Base-by-base conservation (phyloP, 1,284 basidiomycete species). In the Grifola frondosa region DNA sequence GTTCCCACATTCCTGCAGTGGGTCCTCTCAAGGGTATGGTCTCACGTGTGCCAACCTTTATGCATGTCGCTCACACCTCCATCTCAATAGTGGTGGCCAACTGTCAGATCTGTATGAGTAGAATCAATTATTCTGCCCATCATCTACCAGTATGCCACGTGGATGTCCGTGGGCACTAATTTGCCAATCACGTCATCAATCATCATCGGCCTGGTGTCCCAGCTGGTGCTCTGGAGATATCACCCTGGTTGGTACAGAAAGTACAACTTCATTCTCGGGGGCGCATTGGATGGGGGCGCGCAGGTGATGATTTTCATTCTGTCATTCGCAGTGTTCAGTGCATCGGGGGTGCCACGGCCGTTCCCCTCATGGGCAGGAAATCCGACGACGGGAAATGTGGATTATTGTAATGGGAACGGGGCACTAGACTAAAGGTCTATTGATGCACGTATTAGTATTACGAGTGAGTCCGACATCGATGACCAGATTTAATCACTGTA, bases 191-290 rank as follows among this genome's bases (percentile, higher is more conserved):
- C 66, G 9, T 73, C 75, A 3, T 65, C 63, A 35, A 71, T 84
- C 53, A 60, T 80, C 25, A 70, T 81, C 32, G 82, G 80, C 0
- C 42, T 82, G 28, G 57, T 75, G 13, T 81, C 79, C 4, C 81
- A 84, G 54, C 57, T 77, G 3, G 82, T 75, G 73, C 56, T 82
- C n/a, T 65, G 81, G 39, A 68, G 64, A 33, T 74, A 77, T 44
- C 74, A 80, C 48, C 81, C 81, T 3, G 57, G 65, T 12, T 57
- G 69, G 71, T 82, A 78, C 61, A 63, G 72, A 56, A 78, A 81
- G 59, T 84, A 84, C 64, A 86, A 84, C 62, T 86, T 82, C 56
- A 72, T 88, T 42, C 64, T 85, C 1, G 80, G 79, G 29, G 82
- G 80, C 21, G 83, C 80, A 3, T 62, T 84, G 26, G 84, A 86